phyloP scores from a whole-genome alignment of 768 basidiomycete species.

The Termitomyces sp. region DNA sequence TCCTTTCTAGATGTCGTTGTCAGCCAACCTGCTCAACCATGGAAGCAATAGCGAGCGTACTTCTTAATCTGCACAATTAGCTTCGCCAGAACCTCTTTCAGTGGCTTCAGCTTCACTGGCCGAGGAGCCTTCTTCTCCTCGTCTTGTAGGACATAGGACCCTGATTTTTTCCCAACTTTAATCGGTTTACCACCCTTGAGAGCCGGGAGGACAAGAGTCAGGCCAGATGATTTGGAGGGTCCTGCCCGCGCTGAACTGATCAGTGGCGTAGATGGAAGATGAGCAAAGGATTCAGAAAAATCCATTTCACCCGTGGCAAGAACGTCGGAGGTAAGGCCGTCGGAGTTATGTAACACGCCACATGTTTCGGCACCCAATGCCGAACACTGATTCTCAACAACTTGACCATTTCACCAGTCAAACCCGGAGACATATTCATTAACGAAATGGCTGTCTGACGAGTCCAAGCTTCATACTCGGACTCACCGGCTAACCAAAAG shows the following conservation, averaged over 20 bases:
- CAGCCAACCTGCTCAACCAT: constrained; percentile 3
- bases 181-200: constrained; percentile 55
- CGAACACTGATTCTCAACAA: neutral
- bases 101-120: constrained; percentile 70
- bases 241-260: constrained; percentile 16
- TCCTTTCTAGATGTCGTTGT: constrained; percentile 52
- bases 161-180: constrained; percentile 42
- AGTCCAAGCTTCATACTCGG: neutral
- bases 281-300: constrained; percentile 15
- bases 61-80: constrained; percentile 73
- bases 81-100: constrained; percentile 68
- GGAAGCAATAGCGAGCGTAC: constrained; percentile 29
- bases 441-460: neutral
- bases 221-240: constrained; percentile 36
- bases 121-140: constrained; percentile 43
- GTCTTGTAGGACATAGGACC: constrained; percentile 22
- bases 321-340: constrained; percentile 11
- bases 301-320: constrained; percentile 16
- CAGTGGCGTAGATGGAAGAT: constrained; percentile 7
- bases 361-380: neutral
- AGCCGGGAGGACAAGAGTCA: constrained; percentile 66
- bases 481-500: neutral
- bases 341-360: constrained; percentile 1
- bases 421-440: neutral
- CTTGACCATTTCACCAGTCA: neutral